Conservation (phyloP, 352 stramenopile genomes). For the Bremia lactucae region DNA sequence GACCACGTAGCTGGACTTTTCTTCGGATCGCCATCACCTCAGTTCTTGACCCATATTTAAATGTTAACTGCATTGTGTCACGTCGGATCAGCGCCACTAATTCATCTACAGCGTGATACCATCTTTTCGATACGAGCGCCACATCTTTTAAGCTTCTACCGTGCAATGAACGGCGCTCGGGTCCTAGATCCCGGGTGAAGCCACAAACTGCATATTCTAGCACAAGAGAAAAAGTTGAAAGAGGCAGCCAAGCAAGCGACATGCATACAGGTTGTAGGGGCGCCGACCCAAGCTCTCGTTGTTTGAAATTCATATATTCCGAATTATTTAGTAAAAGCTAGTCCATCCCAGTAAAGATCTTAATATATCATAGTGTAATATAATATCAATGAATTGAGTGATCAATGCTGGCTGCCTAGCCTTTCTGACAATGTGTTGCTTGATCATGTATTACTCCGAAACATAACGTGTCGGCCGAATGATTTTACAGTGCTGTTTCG, state of each 20-base stretch:
- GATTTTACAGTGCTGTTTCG: too few species aligned
- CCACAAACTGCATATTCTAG: slow-evolving; percentile 20
- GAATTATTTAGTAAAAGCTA: too few species aligned
- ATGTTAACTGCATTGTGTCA: slow-evolving; percentile 20
- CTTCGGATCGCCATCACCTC: slow-evolving; percentile 17
- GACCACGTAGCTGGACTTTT: slow-evolving; percentile 16
- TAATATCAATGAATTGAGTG: too few species aligned
- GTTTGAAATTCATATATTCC: too few species aligned
- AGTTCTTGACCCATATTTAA: slow-evolving; percentile 16
- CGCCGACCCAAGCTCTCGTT: not conserved
- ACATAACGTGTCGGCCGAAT: too few species aligned
- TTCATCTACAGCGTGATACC: slow-evolving; percentile 23
- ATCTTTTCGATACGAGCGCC: slow-evolving; percentile 27
- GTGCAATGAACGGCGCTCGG: not conserved
- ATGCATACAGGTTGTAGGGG: slow-evolving; percentile 1
- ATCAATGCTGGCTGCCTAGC: too few species aligned
- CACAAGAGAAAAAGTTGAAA: slow-evolving; percentile 23
- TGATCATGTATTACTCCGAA: too few species aligned
- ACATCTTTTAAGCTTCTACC: slow-evolving; percentile 12
- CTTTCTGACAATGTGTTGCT: too few species aligned
- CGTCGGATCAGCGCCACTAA: slow-evolving; percentile 16
- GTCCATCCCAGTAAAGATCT: too few species aligned
- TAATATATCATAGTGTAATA: too few species aligned
- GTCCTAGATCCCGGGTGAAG: slow-evolving; percentile 10
- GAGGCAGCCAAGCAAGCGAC: slow-evolving; percentile 15